Conservation (phyloP, 192 early-diverging fungal genomes). For the Linnemannia exigua region DNA sequence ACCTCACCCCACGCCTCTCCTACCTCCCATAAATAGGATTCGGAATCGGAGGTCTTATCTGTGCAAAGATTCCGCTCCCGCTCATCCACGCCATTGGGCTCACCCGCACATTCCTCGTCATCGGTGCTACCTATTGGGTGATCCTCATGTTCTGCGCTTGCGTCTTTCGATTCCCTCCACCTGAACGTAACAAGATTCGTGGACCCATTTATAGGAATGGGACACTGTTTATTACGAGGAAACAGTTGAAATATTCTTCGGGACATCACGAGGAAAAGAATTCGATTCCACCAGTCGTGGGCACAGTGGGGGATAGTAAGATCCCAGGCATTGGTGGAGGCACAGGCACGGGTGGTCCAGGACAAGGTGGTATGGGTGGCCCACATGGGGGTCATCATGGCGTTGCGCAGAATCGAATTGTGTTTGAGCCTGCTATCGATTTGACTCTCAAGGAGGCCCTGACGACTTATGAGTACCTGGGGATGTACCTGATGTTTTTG, state of each 20-base stretch:
- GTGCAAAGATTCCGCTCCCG: constrained; percentile 70
- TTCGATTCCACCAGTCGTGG: constrained; percentile 41
- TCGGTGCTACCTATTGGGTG: constrained; percentile 71
- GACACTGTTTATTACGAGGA: constrained; percentile 24
- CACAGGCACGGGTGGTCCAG: background rate
- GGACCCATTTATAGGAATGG: constrained; percentile 60
- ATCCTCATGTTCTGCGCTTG: constrained; percentile 65
- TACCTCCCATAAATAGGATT: constrained; percentile 59
- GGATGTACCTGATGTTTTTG: constrained; percentile 69
- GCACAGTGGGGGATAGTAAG: constrained; percentile 28
- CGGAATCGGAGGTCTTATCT: constrained; percentile 78
- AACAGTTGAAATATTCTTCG: constrained; percentile 21
- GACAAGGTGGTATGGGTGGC: background rate
- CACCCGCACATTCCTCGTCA: constrained; percentile 71
- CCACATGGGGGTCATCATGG: background rate
- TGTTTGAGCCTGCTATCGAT: constrained; percentile 46
- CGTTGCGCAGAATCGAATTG: constrained; percentile 53
- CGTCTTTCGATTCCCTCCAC: constrained; percentile 70
- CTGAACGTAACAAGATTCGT: constrained; percentile 67
- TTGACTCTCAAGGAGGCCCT: constrained; percentile 66
- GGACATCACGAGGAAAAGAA: constrained; percentile 11
- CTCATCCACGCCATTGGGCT: constrained; percentile 69
- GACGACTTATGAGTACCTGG: constrained; percentile 67
- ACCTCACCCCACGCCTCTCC: background rate
- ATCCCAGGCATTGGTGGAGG: constrained; percentile 24